Conservation (phyloP, 1,284 basidiomycete genomes). For the Hemileia vastatrix region DNA sequence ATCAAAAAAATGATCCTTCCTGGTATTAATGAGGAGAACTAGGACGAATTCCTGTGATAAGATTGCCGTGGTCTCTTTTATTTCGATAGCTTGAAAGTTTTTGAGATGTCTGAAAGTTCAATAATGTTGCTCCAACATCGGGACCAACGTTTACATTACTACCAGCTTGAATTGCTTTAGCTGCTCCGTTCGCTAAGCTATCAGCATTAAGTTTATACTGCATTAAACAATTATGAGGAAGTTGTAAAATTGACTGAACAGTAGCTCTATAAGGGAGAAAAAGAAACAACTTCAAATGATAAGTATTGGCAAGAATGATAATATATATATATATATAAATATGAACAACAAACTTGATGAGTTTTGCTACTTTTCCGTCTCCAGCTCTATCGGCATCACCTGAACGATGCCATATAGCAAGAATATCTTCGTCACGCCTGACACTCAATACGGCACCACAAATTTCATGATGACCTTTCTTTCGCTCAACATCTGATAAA, state of each 20-base stretch:
- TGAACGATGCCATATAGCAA: constrained; percentile 65
- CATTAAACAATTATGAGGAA: constrained; percentile 12
- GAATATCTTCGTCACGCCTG: constrained; percentile 68
- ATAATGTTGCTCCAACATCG: too few species aligned
- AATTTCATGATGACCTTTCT: constrained; percentile 38
- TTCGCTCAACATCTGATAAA: constrained; percentile 54
- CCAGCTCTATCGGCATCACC: constrained; percentile 55
- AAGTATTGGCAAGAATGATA: not conserved
- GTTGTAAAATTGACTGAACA: constrained; percentile 17
- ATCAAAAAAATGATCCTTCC: too few species aligned
- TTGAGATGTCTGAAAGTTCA: too few species aligned
- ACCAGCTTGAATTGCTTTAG: too few species aligned
- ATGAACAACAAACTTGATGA: constrained; percentile 13
- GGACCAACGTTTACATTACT: too few species aligned
- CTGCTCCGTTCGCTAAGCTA: constrained; percentile 2
- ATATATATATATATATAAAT: not conserved
- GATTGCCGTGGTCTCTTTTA: too few species aligned
- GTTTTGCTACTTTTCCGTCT: constrained; percentile 20
- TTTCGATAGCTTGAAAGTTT: too few species aligned
- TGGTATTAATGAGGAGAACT: too few species aligned
- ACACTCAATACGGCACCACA: constrained; percentile 76
- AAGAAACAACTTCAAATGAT: not conserved
- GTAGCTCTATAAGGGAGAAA: not conserved
- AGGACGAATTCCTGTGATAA: too few species aligned
- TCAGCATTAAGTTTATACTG: constrained; percentile 22